A percentile compares a stretch with the other conserved stretches of the same genome.
Evolutionary conservation across 352 stramenopile genomes (phyloP).

Genomic region (Phytopythium vexans): DNA sequence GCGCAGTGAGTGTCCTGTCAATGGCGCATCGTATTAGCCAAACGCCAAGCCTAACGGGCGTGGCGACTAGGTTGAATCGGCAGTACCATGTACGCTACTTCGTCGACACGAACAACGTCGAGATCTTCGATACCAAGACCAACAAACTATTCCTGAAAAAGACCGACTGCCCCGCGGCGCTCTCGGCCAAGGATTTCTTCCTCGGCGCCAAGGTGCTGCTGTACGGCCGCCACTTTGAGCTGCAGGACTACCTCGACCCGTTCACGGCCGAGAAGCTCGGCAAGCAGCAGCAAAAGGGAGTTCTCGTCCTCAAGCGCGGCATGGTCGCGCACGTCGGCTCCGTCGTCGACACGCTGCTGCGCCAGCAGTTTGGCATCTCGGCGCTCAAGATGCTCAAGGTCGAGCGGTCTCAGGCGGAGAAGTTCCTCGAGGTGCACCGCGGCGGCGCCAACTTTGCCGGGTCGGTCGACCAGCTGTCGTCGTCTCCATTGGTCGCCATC

Average conservation of each 20-base stretch:
- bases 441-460: slow-evolving; percentile 19
- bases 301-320: slow-evolving; percentile 58
- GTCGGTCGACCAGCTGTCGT: slow-evolving; percentile 34
- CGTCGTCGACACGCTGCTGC: slow-evolving; percentile 53
- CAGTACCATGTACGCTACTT: slow-evolving; percentile 84
- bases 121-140: slow-evolving; percentile 88
- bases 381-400: slow-evolving; percentile 81
- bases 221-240: slow-evolving; percentile 79
- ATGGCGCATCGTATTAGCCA: neutral
- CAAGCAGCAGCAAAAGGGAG: slow-evolving; percentile 63
- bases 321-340: slow-evolving; percentile 49
- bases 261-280: slow-evolving; percentile 70
- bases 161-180: slow-evolving; percentile 66
- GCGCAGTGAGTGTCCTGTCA: slow-evolving; percentile 40
- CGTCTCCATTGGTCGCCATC: slow-evolving; percentile 52
- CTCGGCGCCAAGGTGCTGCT: slow-evolving; percentile 79
- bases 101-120: slow-evolving; percentile 68
- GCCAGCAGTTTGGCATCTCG: slow-evolving; percentile 67
- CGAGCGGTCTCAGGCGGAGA: slow-evolving; percentile 37
- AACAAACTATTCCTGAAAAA: slow-evolving; percentile 91
- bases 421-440: slow-evolving; percentile 48
- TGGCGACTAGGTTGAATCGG: slow-evolving; percentile 49
- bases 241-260: slow-evolving; percentile 81
- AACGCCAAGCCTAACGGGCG: neutral
- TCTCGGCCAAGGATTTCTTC: slow-evolving; percentile 79